phyloP scores from a whole-genome alignment of 192 early-diverging fungal genomes.

The Gigaspora rosea region DNA sequence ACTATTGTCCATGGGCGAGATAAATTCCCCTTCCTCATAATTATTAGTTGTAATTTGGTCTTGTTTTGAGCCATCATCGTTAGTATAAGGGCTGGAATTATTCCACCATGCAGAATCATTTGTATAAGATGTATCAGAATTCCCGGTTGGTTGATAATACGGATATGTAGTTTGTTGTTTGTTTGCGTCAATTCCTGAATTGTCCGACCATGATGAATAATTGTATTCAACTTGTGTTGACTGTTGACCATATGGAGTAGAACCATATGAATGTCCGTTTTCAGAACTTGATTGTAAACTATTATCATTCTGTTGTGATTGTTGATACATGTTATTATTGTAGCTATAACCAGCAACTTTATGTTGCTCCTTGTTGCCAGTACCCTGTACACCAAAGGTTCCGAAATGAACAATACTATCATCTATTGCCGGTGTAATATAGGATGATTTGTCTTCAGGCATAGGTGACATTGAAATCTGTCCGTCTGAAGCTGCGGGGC shows the following conservation, averaged over 20 bases:
- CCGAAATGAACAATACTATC: neutral
- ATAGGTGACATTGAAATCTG: constrained; percentile 19
- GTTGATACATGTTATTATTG: neutral
- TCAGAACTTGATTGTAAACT: constrained; percentile 15
- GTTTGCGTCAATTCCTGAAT: neutral
- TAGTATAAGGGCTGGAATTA: neutral
- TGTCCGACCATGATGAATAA: neutral
- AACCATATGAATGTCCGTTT: neutral
- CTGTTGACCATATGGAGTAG: neutral
- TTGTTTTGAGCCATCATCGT: neutral
- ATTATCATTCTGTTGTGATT: neutral
- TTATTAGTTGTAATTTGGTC: neutral
- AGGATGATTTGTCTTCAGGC: constrained; percentile 2
- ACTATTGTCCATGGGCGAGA: constrained; percentile 19
- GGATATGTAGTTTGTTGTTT: constrained; percentile 1
- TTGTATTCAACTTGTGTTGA: neutral
- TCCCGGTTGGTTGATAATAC: constrained; percentile 6
- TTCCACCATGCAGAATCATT: constrained; percentile 26
- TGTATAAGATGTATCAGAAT: neutral
- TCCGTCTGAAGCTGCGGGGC: constrained; percentile 18
- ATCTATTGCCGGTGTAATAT: neutral
- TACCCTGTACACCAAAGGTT: neutral
- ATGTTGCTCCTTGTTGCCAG: neutral
- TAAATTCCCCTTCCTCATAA: constrained; percentile 3
- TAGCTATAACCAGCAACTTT: neutral